Evolutionary conservation across 768 basidiomycete species (phyloP), one percentile per base, ranked within the genome.

Genomic region (Mycena alexandri): DNA sequence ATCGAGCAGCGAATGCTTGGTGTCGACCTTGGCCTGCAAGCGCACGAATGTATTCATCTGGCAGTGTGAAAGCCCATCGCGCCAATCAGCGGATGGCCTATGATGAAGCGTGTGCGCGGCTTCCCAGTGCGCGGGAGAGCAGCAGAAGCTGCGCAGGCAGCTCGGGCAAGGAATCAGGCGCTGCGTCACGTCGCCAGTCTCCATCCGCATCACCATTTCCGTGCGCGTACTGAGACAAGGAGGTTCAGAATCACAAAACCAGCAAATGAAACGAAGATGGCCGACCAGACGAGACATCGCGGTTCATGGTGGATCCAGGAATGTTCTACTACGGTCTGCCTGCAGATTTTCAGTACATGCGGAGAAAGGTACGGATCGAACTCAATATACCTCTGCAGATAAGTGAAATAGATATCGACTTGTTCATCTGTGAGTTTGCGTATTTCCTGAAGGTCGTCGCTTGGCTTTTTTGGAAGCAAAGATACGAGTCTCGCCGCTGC

Each of bases 401-500:
- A n/a, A n/a, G n/a, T n/a, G n/a, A n/a, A n/a, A n/a, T n/a, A n/a
- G n/a, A n/a, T n/a, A n/a, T n/a, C n/a, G n/a, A 48, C 34, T 29
- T 44, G 44, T 34, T 36, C 14, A 25, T 24, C 44, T 1, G 42
- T 42, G 4, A 36, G 57, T 16, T 59, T 36, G 43, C 46, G 57
- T 59, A 59, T 7, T 33, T 47, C 8, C 21, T 36, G 17, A 44
- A 58, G 19, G 29, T 58, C 44, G 33, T 43, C n/a, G 46, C 5
- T 59, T 36, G 57, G 57, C 44, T 59, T 21, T 4, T 47, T 59
- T 13, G 57, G 57, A 59, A 59, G 57, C 6, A 48, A 47, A 29
- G 33, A 59, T 16, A 59, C 44, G n/a, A 59, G 57, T n/a, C n/a
- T n/a, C 46, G n/a, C n/a, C 5, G 25, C 44, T 13, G 46, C 57